These are phyloP conservation scores for Aspergillus thermomutatus DNA, from an alignment of 2,329 filamentous ascomycete species.

Conservation along the genomic window DNA sequence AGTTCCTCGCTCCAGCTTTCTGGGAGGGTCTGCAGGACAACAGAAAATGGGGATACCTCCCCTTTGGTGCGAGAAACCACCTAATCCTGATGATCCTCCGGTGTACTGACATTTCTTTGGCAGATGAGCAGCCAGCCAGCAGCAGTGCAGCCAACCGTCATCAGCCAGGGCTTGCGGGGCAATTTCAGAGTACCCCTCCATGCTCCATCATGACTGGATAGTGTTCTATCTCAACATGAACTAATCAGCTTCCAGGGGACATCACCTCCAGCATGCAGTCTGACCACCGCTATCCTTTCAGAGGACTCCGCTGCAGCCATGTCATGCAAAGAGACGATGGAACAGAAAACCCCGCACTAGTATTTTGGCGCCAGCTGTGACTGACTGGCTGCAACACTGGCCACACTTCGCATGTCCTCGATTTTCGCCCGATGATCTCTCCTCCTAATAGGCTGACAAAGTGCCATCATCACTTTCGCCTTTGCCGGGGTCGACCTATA, in stretches of 20 bases:
- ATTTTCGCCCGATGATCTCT: not conserved
- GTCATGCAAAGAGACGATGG: not conserved
- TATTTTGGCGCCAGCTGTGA: slow-evolving; percentile 5
- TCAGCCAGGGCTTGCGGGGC: not conserved
- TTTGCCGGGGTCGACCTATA: slow-evolving; percentile 8
- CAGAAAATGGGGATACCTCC: not conserved
- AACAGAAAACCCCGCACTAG: slow-evolving; percentile 16
- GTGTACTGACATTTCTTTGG: slow-evolving; percentile 1
- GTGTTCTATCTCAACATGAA: not conserved
- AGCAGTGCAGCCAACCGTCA: not conserved
- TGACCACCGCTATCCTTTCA: not conserved
- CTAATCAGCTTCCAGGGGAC: not conserved
- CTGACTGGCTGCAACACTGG: slow-evolving; percentile 7
- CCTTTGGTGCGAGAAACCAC: slow-evolving; percentile 4
- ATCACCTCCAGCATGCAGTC: not conserved
- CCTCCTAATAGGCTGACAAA: slow-evolving; percentile 3
- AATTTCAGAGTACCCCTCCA: not conserved
- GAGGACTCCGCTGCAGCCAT: not conserved
- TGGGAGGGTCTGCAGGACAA: not conserved
- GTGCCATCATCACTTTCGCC: slow-evolving; percentile 7
- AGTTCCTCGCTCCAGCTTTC: not conserved
- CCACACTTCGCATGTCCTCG: not conserved
- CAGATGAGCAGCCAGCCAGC: slow-evolving; percentile 7
- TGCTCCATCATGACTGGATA: not conserved
- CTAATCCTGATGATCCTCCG: not conserved